Conservation (phyloP, 2,329 filamentous ascomycete genomes). For the Diatrype stigma region DNA sequence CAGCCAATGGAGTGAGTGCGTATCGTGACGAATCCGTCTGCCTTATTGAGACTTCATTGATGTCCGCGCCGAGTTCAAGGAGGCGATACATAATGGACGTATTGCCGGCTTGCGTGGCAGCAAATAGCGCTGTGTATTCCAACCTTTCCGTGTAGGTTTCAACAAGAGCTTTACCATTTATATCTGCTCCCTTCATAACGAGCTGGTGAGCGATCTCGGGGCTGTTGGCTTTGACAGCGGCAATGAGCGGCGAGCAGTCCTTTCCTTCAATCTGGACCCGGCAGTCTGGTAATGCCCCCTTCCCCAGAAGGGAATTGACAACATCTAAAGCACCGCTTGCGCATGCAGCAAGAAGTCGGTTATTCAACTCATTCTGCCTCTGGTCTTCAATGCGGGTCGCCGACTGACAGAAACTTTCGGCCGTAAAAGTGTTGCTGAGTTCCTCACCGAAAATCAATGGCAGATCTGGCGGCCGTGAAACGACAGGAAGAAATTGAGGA, state of each 20-base stretch:
- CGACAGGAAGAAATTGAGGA: neutral
- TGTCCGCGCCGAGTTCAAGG: slow-evolving; percentile 1
- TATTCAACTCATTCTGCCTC: slow-evolving; percentile 1
- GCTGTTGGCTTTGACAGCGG: neutral
- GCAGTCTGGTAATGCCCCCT: neutral
- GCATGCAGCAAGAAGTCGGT: neutral
- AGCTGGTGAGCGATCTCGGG: neutral
- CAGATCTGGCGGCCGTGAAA: neutral
- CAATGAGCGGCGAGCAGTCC: neutral
- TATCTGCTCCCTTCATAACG: neutral
- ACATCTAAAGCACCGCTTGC: neutral
- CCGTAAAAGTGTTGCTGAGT: neutral
- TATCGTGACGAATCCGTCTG: neutral
- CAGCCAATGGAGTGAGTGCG: neutral
- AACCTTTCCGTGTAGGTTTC: neutral
- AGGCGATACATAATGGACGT: neutral
- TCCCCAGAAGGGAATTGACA: neutral
- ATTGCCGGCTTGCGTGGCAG: neutral
- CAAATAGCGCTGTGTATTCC: neutral
- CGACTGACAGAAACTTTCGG: neutral
- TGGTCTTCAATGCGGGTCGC: neutral
- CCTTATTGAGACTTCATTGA: neutral
- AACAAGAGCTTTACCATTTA: neutral
- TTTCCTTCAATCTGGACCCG: neutral
- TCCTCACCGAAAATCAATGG: slow-evolving; percentile 1